phyloP scores from a whole-genome alignment of 2,329 filamentous ascomycete species.

The Coniella lustricola region DNA sequence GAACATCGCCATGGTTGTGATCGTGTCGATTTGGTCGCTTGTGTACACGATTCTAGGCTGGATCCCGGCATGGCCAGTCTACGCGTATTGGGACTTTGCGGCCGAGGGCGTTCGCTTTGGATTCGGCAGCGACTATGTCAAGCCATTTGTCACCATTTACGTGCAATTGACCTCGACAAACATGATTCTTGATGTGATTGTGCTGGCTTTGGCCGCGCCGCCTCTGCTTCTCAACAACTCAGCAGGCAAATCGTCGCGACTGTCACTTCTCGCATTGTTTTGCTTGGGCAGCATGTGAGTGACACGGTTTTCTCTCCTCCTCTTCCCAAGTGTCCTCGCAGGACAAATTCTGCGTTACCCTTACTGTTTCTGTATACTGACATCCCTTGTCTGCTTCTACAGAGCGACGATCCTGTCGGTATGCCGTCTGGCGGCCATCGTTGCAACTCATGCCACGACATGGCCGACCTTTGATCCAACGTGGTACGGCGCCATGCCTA shows the following conservation, averaged over 20 bases:
- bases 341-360: not conserved
- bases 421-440: constrained; percentile 26
- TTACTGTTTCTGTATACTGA: not conserved
- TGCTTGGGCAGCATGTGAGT: constrained; percentile 26
- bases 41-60: constrained; percentile 26
- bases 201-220: constrained; percentile 26
- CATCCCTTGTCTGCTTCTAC: not conserved
- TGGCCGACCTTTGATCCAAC: constrained; percentile 30
- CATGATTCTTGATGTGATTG: constrained; percentile 25
- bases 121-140: constrained; percentile 23
- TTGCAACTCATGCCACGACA: constrained; percentile 24
- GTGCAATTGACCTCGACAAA: constrained; percentile 25
- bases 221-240: constrained; percentile 22
- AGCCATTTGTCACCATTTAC: constrained; percentile 23
- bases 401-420: constrained; percentile 27
- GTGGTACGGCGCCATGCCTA: constrained; percentile 28
- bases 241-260: constrained; percentile 22
- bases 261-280: constrained; percentile 24
- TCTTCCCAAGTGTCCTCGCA: not conserved
- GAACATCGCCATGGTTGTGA: constrained; percentile 19
- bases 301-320: no score
- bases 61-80: constrained; percentile 26
- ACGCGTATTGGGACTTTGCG: constrained; percentile 25
- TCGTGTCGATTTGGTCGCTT: constrained; percentile 25
- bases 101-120: constrained; percentile 20